Evolutionary conservation across 192 early-diverging fungal genomes (phyloP).

Genomic region (Phlyctochytrium planicorne): DNA sequence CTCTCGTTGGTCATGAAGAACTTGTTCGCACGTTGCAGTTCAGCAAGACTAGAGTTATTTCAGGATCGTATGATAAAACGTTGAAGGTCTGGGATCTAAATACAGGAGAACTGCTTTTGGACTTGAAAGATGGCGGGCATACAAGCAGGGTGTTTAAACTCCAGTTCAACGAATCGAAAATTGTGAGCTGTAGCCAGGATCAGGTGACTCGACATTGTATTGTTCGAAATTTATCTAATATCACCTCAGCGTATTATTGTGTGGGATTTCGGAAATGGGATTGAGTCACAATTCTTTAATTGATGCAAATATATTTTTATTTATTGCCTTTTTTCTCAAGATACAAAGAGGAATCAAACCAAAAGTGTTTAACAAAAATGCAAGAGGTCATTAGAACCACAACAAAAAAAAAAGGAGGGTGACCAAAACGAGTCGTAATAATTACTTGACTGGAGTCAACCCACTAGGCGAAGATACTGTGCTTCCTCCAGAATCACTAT

Average conservation of each 20-base stretch:
- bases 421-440: neutral
- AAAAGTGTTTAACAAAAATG: neutral
- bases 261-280: constrained; percentile 68
- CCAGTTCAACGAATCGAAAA: constrained; percentile 76
- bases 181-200: constrained; percentile 69
- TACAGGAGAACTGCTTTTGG: constrained; percentile 48
- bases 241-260: constrained; percentile 60
- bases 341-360: constrained; percentile 8
- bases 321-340: constrained; percentile 2
- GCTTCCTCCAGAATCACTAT: neutral
- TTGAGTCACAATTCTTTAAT: constrained; percentile 48
- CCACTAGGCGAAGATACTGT: neutral
- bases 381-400: neutral
- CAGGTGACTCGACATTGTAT: constrained; percentile 24
- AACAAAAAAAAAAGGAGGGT: neutral
- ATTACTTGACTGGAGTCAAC: neutral
- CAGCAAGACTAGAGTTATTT: constrained; percentile 65
- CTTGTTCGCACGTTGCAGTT: constrained; percentile 76
- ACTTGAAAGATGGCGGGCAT: constrained; percentile 32
- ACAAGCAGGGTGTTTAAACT: constrained; percentile 71
- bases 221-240: neutral
- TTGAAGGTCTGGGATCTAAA: constrained; percentile 85
- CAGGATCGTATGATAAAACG: constrained; percentile 85
- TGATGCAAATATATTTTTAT: neutral
- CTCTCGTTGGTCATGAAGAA: constrained; percentile 58